phyloP scores from a whole-genome alignment of 768 basidiomycete genomes.

The Mrakia gelida region DNA sequence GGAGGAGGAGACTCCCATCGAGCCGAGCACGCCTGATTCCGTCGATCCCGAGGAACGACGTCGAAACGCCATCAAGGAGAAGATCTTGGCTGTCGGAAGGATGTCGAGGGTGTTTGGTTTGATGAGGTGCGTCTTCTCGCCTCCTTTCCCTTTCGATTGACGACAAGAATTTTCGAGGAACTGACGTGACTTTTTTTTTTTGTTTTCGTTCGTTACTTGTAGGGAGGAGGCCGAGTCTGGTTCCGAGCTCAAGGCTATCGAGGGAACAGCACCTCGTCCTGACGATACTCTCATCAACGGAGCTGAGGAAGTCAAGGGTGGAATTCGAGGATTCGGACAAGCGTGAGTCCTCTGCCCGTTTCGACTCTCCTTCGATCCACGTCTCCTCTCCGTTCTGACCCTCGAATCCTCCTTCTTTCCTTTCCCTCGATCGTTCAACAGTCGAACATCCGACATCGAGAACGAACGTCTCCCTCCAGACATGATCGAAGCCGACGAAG shows the following conservation, averaged over 20 bases:
- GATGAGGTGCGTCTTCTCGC: constrained; percentile 49
- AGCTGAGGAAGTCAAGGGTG: constrained; percentile 90
- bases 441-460: constrained; percentile 96
- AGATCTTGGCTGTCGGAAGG: constrained; percentile 94
- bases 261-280: constrained; percentile 65
- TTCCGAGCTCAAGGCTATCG: constrained; percentile 89
- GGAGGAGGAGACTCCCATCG: constrained; percentile 36
- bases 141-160: too few relatives aligned
- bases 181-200: too few relatives aligned
- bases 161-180: too few relatives aligned
- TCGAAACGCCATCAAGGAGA: constrained; percentile 90
- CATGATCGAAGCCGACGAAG: constrained; percentile 52
- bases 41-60: constrained; percentile 54
- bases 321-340: constrained; percentile 88
- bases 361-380: not conserved
- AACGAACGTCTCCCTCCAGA: constrained; percentile 98
- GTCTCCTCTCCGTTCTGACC: not conserved
- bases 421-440: constrained; percentile 40
- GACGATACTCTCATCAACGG: constrained; percentile 80
- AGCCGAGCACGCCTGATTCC: constrained; percentile 25
- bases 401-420: not conserved
- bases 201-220: too few relatives aligned
- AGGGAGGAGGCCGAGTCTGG: constrained; percentile 96
- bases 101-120: constrained; percentile 95
- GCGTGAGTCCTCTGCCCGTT: constrained; percentile 64